A percentile compares a stretch with the other conserved stretches of the same genome.
phyloP scores from a whole-genome alignment of 495 filamentous ascomycete genomes.

The Glonium stellatum region DNA sequence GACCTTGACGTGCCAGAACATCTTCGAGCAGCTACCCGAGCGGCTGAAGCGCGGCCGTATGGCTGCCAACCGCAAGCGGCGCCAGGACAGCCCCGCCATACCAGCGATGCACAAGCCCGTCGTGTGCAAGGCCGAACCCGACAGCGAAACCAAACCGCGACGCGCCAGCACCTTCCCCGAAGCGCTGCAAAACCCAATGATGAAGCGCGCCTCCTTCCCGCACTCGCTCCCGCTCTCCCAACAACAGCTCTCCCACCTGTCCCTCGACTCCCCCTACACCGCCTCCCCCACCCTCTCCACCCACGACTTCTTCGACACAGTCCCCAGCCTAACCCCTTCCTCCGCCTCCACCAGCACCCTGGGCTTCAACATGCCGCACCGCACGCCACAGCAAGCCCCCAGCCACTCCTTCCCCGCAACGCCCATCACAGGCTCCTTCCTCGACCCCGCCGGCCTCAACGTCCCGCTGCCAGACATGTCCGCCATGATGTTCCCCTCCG shows the following conservation, averaged over 20 bases:
- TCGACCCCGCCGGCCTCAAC: constrained; percentile 30
- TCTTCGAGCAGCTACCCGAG: constrained; percentile 78
- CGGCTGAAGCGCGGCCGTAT: constrained; percentile 48
- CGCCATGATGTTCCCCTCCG: constrained; percentile 86
- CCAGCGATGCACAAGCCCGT: constrained; percentile 11
- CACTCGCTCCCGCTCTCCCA: constrained; percentile 20
- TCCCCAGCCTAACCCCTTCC: constrained; percentile 20
- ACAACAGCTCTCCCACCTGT: constrained; percentile 6
- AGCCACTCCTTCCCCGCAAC: constrained; percentile 8
- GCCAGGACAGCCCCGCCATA: constrained; percentile 19
- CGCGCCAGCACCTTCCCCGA: constrained; percentile 47
- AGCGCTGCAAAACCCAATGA: constrained; percentile 26
- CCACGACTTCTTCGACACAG: constrained; percentile 22
- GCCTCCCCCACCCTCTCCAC: constrained; percentile 11
- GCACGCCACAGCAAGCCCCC: constrained; percentile 4
- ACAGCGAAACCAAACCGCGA: constrained; percentile 21
- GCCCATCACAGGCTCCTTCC: constrained; percentile 16
- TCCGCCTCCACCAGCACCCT: constrained; percentile 11
- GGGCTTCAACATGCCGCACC: constrained; percentile 5
- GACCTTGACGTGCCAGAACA: constrained; percentile 39
- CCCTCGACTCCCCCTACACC: background rate
- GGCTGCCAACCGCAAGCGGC: constrained; percentile 21
- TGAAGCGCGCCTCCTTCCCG: constrained; percentile 3
- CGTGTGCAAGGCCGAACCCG: constrained; percentile 13
- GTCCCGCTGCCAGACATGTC: constrained; percentile 63